Evolutionary conservation across 257 asterid species (phyloP).

Genomic region (Petrea volubilis): DNA sequence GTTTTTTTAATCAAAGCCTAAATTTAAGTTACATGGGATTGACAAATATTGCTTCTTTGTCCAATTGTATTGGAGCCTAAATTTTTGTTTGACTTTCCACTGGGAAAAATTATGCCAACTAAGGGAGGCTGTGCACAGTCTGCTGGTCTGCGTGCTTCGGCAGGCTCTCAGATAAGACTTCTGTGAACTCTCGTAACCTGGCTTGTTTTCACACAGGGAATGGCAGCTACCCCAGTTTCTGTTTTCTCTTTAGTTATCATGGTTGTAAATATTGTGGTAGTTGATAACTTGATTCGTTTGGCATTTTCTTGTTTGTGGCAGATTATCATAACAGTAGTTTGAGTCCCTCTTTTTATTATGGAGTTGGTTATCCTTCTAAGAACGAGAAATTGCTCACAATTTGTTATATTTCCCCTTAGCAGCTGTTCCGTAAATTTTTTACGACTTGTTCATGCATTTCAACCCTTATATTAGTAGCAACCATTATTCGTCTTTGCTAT

Average conservation of each 20-base stretch:
- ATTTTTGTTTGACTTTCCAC: background rate
- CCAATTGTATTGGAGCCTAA: background rate
- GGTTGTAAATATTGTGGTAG: background rate
- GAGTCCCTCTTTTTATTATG: background rate
- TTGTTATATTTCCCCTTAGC: background rate
- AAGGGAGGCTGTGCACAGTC: background rate
- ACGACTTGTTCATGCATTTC: background rate
- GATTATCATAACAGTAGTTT: background rate
- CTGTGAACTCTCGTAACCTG: background rate
- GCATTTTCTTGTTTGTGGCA: background rate
- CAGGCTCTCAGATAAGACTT: background rate
- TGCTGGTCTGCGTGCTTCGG: background rate
- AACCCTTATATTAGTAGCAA: background rate
- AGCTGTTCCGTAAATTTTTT: background rate
- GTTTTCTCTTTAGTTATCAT: background rate
- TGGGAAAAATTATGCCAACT: background rate
- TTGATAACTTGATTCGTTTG: background rate
- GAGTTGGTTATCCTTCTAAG: background rate
- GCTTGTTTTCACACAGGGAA: background rate
- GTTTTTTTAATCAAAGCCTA: background rate
- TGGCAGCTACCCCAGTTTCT: background rate
- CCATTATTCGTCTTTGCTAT: background rate
- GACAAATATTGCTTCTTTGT: background rate
- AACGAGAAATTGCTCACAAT: background rate
- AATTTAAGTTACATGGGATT: background rate